Percentiles rank a stretch among this genome's conserved stretches.
phyloP scores from a whole-genome alignment of 108 stramenopile species.

The Mediolabrus comicus region DNA sequence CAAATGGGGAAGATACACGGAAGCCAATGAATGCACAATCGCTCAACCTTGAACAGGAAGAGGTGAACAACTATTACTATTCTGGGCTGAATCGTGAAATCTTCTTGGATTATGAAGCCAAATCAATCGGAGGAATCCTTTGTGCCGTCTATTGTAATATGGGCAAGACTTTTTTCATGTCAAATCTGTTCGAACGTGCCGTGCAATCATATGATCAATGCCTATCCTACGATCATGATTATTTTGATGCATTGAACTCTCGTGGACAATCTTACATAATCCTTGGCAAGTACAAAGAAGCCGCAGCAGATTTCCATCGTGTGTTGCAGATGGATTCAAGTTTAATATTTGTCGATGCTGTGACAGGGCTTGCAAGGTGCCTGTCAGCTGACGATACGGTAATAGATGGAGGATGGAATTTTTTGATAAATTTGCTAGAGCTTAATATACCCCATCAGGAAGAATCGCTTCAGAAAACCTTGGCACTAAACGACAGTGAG shows the following conservation, averaged over 20 bases:
- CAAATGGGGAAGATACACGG: conserved; percentile 25
- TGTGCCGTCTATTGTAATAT: conserved; percentile 53
- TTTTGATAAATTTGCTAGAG: conserved; percentile 38
- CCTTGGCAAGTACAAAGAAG: conserved; percentile 66
- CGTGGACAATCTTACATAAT: conserved; percentile 69
- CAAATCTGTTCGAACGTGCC: conserved; percentile 82
- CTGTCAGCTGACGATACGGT: conserved; percentile 67
- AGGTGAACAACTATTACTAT: conserved; percentile 3
- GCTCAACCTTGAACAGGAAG: conserved; percentile 16
- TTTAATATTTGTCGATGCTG: conserved; percentile 56
- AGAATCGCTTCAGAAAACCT: conserved; percentile 9
- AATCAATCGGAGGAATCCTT: conserved; percentile 66
- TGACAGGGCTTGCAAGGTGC: conserved; percentile 66
- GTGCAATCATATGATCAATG: conserved; percentile 58
- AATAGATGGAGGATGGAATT: conserved; percentile 59
- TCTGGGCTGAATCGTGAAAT: conserved; percentile 55
- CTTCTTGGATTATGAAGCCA: conserved; percentile 44
- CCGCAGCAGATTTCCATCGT: conserved; percentile 54
- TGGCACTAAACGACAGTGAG: conserved; percentile 2
- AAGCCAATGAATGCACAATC: neutral
- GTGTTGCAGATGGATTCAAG: conserved; percentile 56
- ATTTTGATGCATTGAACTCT: conserved; percentile 63
- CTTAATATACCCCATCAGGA: conserved; percentile 40
- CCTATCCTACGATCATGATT: conserved; percentile 54
- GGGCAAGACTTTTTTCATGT: conserved; percentile 77